Evolutionary conservation across 2,329 filamentous ascomycete genomes (phyloP).

Genomic region (Fusarium sp.): DNA sequence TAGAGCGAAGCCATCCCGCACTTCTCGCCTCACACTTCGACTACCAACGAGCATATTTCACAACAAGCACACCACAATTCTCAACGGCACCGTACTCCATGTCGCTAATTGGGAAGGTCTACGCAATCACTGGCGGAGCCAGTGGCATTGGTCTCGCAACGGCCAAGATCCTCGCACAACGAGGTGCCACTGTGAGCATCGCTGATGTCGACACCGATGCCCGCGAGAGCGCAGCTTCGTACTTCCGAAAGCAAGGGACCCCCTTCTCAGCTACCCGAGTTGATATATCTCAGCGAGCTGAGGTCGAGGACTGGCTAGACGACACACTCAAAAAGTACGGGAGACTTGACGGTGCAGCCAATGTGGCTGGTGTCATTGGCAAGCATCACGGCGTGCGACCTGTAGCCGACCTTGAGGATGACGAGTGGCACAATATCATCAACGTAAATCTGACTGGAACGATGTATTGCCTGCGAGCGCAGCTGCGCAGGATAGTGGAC

Average conservation of each 20-base stretch:
- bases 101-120: conserved; percentile 49
- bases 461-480: conserved; percentile 61
- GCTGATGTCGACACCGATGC: conserved; percentile 50
- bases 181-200: conserved; percentile 52
- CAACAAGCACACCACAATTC: not conserved
- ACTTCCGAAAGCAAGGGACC: conserved; percentile 43
- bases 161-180: conserved; percentile 49
- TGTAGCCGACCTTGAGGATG: conserved; percentile 57
- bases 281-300: conserved; percentile 58
- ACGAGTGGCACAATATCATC: conserved; percentile 61
- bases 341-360: conserved; percentile 64
- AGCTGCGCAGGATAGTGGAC: conserved; percentile 51
- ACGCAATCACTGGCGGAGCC: conserved; percentile 55
- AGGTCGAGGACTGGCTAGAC: conserved; percentile 63
- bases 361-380: conserved; percentile 64
- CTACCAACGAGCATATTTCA: not conserved
- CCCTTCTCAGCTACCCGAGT: conserved; percentile 53
- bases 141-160: conserved; percentile 58
- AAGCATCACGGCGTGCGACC: conserved; percentile 53
- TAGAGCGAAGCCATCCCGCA: not conserved
- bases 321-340: conserved; percentile 60
- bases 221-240: conserved; percentile 43
- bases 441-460: conserved; percentile 61
- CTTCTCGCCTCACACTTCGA: not conserved
- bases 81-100: conserved; percentile 24